Percentiles rank a stretch among this genome's conserved stretches.
These are phyloP conservation scores for Penicillium sp. DNA, from an alignment of 2,329 filamentous ascomycete species.

Conservation along the genomic window DNA sequence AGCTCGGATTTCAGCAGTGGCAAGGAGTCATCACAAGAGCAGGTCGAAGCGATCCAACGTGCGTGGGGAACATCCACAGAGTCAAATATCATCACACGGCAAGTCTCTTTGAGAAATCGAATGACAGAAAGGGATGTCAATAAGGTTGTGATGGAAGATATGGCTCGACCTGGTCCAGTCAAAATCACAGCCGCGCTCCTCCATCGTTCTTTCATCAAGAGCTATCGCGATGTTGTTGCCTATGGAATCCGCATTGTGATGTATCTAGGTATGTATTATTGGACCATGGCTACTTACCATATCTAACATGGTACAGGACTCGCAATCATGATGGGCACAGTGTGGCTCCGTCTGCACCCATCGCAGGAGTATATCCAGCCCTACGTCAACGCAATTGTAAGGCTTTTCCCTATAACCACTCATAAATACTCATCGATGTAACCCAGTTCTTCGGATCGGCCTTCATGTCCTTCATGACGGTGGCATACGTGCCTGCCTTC, in stretches of 20 bases:
- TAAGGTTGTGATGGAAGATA: conserved; percentile 16
- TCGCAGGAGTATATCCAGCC: conserved; percentile 73
- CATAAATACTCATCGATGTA: not conserved
- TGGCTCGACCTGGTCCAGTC: conserved; percentile 44
- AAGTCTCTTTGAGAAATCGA: conserved; percentile 21
- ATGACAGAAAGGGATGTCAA: conserved; percentile 27
- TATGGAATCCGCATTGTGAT: conserved; percentile 81
- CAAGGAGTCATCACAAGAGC: conserved; percentile 46
- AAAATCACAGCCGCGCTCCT: conserved; percentile 64
- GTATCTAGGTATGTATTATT: conserved; percentile 61
- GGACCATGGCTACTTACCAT: conserved; percentile 5
- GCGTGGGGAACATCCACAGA: conserved; percentile 55
- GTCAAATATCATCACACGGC: conserved; percentile 32
- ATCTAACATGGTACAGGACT: conserved; percentile 48
- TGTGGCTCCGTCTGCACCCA: conserved; percentile 71
- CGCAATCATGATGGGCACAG: conserved; percentile 83
- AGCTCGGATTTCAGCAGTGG: conserved; percentile 70
- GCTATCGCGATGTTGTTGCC: conserved; percentile 76
- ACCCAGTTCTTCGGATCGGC: conserved; percentile 64
- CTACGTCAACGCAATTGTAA: conserved; percentile 73
- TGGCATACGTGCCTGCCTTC: conserved; percentile 81
- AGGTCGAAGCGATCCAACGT: conserved; percentile 54
- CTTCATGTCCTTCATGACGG: conserved; percentile 78
- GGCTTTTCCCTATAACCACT: conserved; percentile 13
- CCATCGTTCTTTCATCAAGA: conserved; percentile 78